Percentiles rank a stretch among this genome's conserved stretches.
phyloP scores from a whole-genome alignment of 306 rosid genomes.

The Coriaria nepalensis region DNA sequence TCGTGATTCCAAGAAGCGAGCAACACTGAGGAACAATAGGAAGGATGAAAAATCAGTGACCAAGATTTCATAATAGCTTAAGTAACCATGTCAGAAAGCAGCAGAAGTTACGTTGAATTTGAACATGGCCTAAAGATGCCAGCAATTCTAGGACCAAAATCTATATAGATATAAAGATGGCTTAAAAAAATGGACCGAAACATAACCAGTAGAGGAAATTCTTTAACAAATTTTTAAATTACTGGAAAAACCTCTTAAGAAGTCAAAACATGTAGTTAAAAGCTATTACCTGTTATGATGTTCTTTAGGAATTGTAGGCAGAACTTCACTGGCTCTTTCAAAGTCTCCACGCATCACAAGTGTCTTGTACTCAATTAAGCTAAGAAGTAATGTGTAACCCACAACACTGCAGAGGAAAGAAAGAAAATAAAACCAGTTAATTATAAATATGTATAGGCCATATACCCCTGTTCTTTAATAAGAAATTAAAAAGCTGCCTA shows the following conservation, averaged over 20 bases:
- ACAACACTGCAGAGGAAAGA: slow-evolving; percentile 43
- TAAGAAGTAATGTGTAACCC: slow-evolving; percentile 84
- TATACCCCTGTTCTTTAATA: slow-evolving; percentile 8
- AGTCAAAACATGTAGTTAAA: not conserved
- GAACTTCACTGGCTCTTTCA: slow-evolving; percentile 64
- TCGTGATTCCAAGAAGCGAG: slow-evolving; percentile 96
- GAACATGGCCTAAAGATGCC: too few species aligned
- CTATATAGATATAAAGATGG: too few species aligned
- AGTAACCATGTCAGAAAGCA: too few species aligned
- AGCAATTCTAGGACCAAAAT: too few species aligned
- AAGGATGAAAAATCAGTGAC: not conserved
- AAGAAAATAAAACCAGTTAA: slow-evolving; percentile 7
- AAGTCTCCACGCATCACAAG: slow-evolving; percentile 96
- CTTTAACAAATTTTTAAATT: too few species aligned
- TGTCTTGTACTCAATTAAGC: slow-evolving; percentile 96
- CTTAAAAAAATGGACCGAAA: too few species aligned
- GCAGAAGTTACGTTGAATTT: too few species aligned
- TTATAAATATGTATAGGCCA: slow-evolving; percentile 10
- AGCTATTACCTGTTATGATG: slow-evolving; percentile 64
- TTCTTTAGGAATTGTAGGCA: slow-evolving; percentile 77
- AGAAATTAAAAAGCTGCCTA: slow-evolving; percentile 21
- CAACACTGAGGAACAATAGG: slow-evolving; percentile 52
- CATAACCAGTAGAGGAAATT: too few species aligned
- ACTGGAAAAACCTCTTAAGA: too few species aligned
- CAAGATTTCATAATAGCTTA: too few species aligned